Evolutionary conservation across 1,284 basidiomycete genomes (phyloP).

Genomic region (Taiwanofungus camphoratus): DNA sequence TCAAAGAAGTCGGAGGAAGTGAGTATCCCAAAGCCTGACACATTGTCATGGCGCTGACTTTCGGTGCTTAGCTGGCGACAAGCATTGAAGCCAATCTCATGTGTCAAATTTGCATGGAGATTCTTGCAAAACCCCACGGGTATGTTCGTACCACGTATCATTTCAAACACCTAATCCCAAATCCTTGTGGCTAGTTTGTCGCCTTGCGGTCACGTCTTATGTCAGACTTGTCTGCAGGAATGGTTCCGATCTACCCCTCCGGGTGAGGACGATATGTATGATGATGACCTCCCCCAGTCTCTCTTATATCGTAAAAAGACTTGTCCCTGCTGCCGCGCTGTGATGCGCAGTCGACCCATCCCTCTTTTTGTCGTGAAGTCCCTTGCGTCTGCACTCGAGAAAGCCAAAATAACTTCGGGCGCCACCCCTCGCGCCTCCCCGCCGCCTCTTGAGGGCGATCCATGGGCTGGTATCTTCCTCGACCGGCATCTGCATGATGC

Average conservation of each 20-base stretch:
- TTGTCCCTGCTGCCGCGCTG: conserved; percentile 64
- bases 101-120: conserved; percentile 74
- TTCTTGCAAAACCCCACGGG: conserved; percentile 58
- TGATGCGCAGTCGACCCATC: conserved; percentile 51
- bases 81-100: conserved; percentile 52
- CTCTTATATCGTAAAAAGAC: conserved; percentile 56
- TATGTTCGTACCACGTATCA: conserved; percentile 28
- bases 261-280: conserved; percentile 46
- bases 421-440: conserved; percentile 19
- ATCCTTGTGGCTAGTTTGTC: conserved; percentile 40
- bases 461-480: conserved; percentile 64
- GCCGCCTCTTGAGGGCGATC: conserved; percentile 39
- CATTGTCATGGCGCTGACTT: neutral
- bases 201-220: conserved; percentile 70
- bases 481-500: conserved; percentile 30
- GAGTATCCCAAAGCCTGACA: conserved; percentile 8
- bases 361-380: conserved; percentile 65
- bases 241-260: conserved; percentile 69
- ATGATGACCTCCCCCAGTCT: conserved; percentile 45
- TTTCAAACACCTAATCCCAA: neutral
- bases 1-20: conserved; percentile 53
- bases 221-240: conserved; percentile 60
- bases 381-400: conserved; percentile 43
- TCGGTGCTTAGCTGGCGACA: conserved; percentile 39
- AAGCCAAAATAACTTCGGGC: conserved; percentile 31